Evolutionary conservation across 2,329 filamentous ascomycete species (phyloP), one percentile per base, ranked within the genome.

Genomic region (Verticillium tricorpus): DNA sequence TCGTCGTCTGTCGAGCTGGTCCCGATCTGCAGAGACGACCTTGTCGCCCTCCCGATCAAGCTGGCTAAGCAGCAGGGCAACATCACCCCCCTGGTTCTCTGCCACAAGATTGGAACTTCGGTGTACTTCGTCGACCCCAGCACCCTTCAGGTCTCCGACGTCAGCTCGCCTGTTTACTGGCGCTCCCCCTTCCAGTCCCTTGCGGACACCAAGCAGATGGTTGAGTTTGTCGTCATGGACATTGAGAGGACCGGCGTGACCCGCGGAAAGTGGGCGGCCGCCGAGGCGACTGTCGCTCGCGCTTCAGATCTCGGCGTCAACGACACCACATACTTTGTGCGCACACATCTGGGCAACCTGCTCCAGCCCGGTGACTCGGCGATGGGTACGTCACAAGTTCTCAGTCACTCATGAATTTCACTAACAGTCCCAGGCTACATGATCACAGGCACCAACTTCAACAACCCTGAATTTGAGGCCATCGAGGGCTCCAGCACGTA

Each of bases 21-120:
- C 31, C 95, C 95, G 1, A 93, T 99, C 58, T 98, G 95, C 82
- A 97, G 97, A 76, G 95, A 99, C 69, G 95, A 99, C 72, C 81
- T 99, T 32, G 92, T 99, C n/a, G 93, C 92, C 1, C 80, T 99
- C 39, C 95, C 95, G 1, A 88, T 97, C 65, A 93, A 92, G 68
- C 81, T 98, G 63, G 95, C 95, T 15, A 95, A 93, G 74, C 87
- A 89, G 61, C 81, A 90, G 59, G 93, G 95, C 65, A 97, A 97
- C 75, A 96, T 98, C 69, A 85, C 88, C 1, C 95, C 95, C 3
- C 81, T 99, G 40, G 86, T 89, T 1, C 81, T 99, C 40, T 98
- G 95, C 80, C 86, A 93, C 75, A 66, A 66, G 67, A 88, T 99
- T 61, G 94, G 95, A 65, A 98, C 93, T 3, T 86, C 92, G 0